A percentile compares a stretch with the other conserved stretches of the same genome.
phyloP scores from a whole-genome alignment of 257 asterid species.

The Fraxinus excelsior region DNA sequence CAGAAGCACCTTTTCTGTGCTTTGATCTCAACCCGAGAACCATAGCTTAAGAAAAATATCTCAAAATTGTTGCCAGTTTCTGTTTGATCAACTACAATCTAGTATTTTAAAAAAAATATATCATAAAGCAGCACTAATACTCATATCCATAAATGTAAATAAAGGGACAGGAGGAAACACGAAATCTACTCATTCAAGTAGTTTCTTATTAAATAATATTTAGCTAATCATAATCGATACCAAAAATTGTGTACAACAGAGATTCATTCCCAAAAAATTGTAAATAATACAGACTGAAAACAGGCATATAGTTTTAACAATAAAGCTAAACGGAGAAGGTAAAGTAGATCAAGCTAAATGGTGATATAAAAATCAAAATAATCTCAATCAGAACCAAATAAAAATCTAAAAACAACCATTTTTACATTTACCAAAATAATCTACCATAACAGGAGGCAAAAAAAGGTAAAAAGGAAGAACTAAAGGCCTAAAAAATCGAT shows the following conservation, averaged over 20 bases:
- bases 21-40: slow-evolving; percentile 77
- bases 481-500: slow-evolving; percentile 7
- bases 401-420: slow-evolving; percentile 5
- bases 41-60: slow-evolving; percentile 51
- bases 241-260: neutral
- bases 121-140: neutral
- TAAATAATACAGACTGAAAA: neutral
- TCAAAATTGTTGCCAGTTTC: slow-evolving; percentile 11
- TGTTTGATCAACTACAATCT: slow-evolving; percentile 32
- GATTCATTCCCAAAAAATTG: neutral
- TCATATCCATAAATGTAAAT: neutral
- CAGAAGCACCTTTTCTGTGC: slow-evolving; percentile 51
- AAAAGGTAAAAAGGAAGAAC: neutral
- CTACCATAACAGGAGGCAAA: neutral
- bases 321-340: slow-evolving; percentile 1
- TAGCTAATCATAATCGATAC: neutral
- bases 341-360: slow-evolving; percentile 16
- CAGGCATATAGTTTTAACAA: neutral
- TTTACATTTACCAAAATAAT: slow-evolving; percentile 5
- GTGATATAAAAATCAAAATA: slow-evolving; percentile 1
- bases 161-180: neutral
- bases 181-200: neutral
- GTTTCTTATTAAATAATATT: neutral
- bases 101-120: slow-evolving; percentile 16
- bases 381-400: slow-evolving; percentile 3